Conservation (phyloP, 305 asterid species). For the Fraxinus platypoda region DNA sequence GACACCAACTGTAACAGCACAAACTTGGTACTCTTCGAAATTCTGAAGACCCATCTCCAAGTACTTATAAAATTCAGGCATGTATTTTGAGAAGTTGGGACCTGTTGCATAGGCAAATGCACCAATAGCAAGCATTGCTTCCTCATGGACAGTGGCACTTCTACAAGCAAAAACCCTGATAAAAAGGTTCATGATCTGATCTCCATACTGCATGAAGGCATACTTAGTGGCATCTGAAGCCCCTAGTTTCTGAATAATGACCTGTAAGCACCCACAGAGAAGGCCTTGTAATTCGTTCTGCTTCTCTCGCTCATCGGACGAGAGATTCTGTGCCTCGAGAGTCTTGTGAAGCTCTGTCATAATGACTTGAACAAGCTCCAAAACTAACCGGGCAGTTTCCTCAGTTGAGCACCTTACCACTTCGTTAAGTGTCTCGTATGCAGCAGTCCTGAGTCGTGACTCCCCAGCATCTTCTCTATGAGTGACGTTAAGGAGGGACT, state of each 20-base stretch:
- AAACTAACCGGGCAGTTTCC: constrained; percentile 76
- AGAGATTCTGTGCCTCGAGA: constrained; percentile 69
- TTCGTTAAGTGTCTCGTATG: constrained; percentile 88
- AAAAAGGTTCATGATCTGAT: constrained; percentile 84
- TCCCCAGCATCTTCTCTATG: constrained; percentile 89
- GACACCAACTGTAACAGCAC: constrained; percentile 89
- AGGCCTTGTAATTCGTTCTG: constrained; percentile 87
- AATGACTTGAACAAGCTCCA: constrained; percentile 75
- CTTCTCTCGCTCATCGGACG: constrained; percentile 88
- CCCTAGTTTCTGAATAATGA: constrained; percentile 81
- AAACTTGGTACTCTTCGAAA: constrained; percentile 96
- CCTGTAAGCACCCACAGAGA: constrained; percentile 91
- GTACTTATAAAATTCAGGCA: constrained; percentile 88
- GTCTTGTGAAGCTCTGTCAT: constrained; percentile 89
- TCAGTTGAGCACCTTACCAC: constrained; percentile 88
- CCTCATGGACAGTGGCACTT: constrained; percentile 92
- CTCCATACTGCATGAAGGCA: constrained; percentile 73
- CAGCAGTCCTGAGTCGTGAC: constrained; percentile 83
- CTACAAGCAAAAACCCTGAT: constrained; percentile 84
- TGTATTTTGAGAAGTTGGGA: constrained; percentile 69
- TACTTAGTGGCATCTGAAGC: constrained; percentile 61
- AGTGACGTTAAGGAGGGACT: constrained; percentile 71
- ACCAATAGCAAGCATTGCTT: constrained; percentile 97
- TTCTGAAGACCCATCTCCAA: constrained; percentile 95
- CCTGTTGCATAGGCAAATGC: constrained; percentile 89